phyloP scores from a whole-genome alignment of 306 rosid species.

The Vicia sativa region DNA sequence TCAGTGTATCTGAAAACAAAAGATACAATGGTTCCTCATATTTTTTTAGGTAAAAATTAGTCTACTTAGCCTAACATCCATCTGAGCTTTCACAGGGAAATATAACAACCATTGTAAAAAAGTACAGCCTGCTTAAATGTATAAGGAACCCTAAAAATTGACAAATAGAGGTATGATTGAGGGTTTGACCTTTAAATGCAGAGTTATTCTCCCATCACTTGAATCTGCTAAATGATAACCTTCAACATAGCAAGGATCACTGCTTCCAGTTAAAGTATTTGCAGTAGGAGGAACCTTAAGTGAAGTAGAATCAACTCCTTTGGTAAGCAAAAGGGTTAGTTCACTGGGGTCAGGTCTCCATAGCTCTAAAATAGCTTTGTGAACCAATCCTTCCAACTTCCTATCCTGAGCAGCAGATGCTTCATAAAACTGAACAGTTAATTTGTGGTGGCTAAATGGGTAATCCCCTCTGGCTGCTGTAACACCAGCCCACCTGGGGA shows the following conservation, averaged over 20 bases:
- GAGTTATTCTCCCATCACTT: slow-evolving; percentile 84
- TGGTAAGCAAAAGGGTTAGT: slow-evolving; percentile 81
- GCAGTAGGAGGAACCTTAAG: slow-evolving; percentile 98
- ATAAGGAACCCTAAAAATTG: slow-evolving; percentile 6
- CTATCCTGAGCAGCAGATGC: slow-evolving; percentile 98
- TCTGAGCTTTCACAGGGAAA: background rate
- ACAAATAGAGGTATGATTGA: slow-evolving; percentile 10
- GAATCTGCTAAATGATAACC: slow-evolving; percentile 96
- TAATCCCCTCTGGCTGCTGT: slow-evolving; percentile 96
- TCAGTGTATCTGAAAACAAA: background rate
- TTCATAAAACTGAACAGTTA: slow-evolving; percentile 96
- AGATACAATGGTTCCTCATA: slow-evolving; percentile 20
- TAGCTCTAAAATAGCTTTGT: slow-evolving; percentile 96
- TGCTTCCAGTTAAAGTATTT: slow-evolving; percentile 91
- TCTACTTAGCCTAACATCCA: slow-evolving; percentile 8
- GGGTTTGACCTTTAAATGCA: slow-evolving; percentile 83
- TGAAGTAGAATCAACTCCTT: slow-evolving; percentile 85
- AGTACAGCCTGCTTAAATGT: slow-evolving; percentile 28
- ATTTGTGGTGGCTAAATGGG: slow-evolving; percentile 99
- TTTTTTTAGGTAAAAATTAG: slow-evolving; percentile 16
- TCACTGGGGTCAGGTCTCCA: slow-evolving; percentile 99
- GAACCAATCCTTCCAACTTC: slow-evolving; percentile 96
- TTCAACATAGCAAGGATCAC: slow-evolving; percentile 98
- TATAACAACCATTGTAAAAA: slow-evolving; percentile 6
- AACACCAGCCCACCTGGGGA: slow-evolving; percentile 92